These are phyloP conservation scores for Triticum turgidum DNA, from an alignment of 176 grass and related monocot species.

Conservation along the genomic window DNA sequence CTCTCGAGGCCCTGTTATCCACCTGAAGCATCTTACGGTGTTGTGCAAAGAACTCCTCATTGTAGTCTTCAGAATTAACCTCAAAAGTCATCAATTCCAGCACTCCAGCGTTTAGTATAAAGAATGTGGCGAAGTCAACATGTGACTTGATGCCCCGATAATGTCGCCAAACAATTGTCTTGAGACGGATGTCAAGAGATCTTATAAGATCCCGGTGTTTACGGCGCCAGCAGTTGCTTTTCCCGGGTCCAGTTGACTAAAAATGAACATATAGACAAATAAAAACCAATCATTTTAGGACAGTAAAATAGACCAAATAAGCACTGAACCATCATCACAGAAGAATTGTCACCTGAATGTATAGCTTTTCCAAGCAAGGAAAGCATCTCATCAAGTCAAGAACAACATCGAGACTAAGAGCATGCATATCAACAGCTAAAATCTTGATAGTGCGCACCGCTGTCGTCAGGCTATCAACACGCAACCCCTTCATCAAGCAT, in stretches of 20 bases:
- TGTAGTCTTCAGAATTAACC: not conserved
- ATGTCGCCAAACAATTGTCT: not conserved
- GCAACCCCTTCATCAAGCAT: not conserved
- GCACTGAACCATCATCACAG: not conserved
- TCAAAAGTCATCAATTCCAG: not conserved
- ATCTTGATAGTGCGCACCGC: not conserved
- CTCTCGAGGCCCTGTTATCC: not conserved
- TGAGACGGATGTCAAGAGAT: not conserved
- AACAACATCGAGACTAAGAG: not conserved
- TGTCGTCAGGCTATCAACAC: not conserved
- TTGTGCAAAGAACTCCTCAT: not conserved
- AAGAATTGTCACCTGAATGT: not conserved
- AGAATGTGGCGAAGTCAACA: not conserved
- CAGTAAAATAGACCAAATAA: not conserved
- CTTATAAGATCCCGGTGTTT: not conserved
- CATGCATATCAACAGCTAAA: not conserved
- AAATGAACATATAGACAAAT: not conserved
- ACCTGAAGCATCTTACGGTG: not conserved
- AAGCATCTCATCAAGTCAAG: slow-evolving; percentile 2
- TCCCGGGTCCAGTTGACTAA: not conserved
- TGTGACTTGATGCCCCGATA: not conserved
- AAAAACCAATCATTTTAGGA: not conserved
- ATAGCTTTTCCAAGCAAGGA: not conserved
- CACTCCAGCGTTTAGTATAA: not conserved
- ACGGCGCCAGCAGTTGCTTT: not conserved